phyloP scores from a whole-genome alignment of 176 grass and related monocot genomes.

The Oryza meridionalis region DNA sequence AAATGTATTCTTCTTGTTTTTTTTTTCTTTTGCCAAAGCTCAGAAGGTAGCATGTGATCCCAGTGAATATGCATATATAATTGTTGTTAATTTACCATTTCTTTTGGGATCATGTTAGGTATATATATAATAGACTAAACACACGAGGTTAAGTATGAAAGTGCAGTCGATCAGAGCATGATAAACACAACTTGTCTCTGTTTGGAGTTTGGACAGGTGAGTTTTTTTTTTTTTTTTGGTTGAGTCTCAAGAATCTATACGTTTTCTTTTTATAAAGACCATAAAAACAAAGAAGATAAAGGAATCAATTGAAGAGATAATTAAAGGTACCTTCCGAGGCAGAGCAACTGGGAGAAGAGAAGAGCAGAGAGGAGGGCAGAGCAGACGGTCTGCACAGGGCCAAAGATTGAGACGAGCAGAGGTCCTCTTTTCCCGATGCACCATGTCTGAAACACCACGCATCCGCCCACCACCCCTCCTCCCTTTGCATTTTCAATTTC shows the following conservation, averaged over 20 bases:
- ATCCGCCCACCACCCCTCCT: conserved; percentile 35
- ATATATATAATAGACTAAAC: not conserved
- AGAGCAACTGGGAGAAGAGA: conserved; percentile 47
- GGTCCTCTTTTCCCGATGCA: conserved; percentile 60
- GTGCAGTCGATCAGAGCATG: no score
- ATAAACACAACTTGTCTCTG: no score
- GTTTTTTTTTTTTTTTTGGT: no score
- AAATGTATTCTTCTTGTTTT: not conserved
- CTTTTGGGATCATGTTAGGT: not conserved
- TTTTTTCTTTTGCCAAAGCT: not conserved
- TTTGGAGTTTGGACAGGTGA: no score
- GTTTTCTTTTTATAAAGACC: no score
- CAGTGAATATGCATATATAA: not conserved
- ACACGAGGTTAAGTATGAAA: no score
- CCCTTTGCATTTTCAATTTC: conserved; percentile 18
- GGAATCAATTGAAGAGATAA: no score
- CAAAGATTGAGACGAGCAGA: conserved; percentile 66
- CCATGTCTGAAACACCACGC: conserved; percentile 61
- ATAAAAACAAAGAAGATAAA: no score
- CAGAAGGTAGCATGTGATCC: not conserved
- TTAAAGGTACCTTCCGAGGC: conserved; percentile 43
- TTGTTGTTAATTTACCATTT: not conserved
- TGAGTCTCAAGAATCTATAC: not conserved
- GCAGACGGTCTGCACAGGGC: conserved; percentile 63
- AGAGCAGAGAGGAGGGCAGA: conserved; percentile 50